These are phyloP conservation scores for Eucalyptus brandiana DNA, from an alignment of 345 rosid species.

Conservation along the genomic window DNA sequence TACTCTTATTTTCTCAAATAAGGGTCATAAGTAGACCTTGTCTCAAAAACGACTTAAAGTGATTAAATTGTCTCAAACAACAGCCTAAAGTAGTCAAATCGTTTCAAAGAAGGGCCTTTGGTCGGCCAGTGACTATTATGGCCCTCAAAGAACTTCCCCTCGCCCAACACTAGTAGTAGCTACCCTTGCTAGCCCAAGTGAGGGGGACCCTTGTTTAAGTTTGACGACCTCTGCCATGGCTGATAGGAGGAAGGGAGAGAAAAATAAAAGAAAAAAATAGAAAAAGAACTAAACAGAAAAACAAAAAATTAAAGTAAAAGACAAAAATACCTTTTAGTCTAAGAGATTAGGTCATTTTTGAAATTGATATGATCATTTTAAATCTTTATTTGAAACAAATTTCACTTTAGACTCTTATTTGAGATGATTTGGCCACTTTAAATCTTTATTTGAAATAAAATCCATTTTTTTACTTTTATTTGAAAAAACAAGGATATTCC, in stretches of 20 bases:
- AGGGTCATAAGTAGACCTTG: rapidly evolving
- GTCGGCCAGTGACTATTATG: too few relatives aligned
- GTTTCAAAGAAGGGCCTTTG: rapidly evolving
- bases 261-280: too few relatives aligned
- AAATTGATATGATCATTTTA: rapidly evolving
- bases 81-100: too few relatives aligned
- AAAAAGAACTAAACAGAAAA: too few relatives aligned
- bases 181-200: rapidly evolving
- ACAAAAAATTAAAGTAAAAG: too few relatives aligned
- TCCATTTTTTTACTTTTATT: too few relatives aligned
- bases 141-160: too few relatives aligned
- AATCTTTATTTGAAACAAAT: rapidly evolving
- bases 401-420: rapidly evolving
- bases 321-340: rapidly evolving
- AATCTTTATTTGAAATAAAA: rapidly evolving
- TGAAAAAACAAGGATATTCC: rapidly evolving
- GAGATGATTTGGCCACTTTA: too few relatives aligned
- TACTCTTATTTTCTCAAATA: too few relatives aligned
- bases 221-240: rapidly evolving
- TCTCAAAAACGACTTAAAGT: too few relatives aligned
- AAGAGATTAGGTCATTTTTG: rapidly evolving
- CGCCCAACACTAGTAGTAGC: too few relatives aligned
- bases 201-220: rapidly evolving
- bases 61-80: too few relatives aligned
- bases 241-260: rapidly evolving